Evolutionary conservation across 441 rosid genomes (phyloP).

Genomic region (Erodium chrysanthum): DNA sequence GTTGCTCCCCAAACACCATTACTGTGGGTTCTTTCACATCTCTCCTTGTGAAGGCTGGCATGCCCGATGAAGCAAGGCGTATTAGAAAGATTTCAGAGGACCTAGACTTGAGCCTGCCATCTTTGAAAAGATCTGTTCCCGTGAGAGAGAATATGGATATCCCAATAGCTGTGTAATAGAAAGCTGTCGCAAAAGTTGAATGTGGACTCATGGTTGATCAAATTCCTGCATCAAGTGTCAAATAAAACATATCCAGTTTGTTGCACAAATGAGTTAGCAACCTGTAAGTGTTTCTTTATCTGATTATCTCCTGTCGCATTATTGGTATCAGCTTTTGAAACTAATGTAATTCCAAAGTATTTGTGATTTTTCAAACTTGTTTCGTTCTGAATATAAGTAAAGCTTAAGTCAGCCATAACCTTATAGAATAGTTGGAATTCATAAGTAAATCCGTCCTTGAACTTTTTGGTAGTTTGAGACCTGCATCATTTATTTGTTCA

Average conservation of each 20-base stretch:
- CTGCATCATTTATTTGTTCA: no score
- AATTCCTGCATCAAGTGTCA: constrained; percentile 11
- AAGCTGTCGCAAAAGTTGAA: neutral
- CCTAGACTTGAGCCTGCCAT: constrained; percentile 23
- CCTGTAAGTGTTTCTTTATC: constrained; percentile 18
- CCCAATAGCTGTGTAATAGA: neutral
- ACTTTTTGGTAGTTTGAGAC: no score
- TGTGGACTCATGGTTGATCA: neutral
- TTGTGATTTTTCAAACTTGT: no score
- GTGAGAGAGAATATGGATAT: neutral
- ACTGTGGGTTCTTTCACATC: constrained; percentile 51
- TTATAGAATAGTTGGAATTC: no score
- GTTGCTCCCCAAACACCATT: constrained; percentile 62
- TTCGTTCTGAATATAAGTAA: no score
- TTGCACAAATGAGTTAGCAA: constrained; percentile 6
- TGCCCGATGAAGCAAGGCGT: constrained; percentile 59
- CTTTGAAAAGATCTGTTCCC: constrained; percentile 22
- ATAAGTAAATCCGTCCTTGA: no score
- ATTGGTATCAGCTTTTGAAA: constrained; percentile 2
- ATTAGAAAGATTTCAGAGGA: constrained; percentile 31
- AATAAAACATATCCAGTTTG: constrained; percentile 11
- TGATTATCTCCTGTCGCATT: neutral
- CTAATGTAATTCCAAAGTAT: no score
- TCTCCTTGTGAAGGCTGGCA: constrained; percentile 77
- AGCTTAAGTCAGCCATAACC: no score